Base-by-base conservation (phyloP, 2,329 filamentous ascomycete genomes). In the Venturia effusa region DNA sequence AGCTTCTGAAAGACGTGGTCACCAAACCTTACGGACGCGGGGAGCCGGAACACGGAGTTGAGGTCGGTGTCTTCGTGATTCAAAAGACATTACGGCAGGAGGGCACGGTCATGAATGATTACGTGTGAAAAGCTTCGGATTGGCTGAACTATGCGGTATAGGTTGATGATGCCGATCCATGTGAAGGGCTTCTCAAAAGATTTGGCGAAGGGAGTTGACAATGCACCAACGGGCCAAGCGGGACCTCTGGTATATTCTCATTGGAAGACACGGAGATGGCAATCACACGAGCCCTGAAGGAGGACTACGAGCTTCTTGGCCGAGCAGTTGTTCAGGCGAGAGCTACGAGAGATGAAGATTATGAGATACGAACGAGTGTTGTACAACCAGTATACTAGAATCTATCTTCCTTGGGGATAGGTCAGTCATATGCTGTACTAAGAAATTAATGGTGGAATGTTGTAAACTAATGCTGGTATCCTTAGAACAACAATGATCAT, bases 1-100 rank as follows among this genome's bases (percentile, higher is more conserved):
- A 84, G 67, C 79, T 87, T 17, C 73, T 85, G 54, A 80, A 85
- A 55, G 83, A 82, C 6, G 80, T 87, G n/a, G 78, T 77, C 45
- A 77, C 76, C 61, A 76, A 80, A 64, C 75, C 77, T 30, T 83
- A 83, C 67, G 11, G n/a, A 34, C 75, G 68, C 30, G 74, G 71
- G 60, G 76, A 76, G 65, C 79, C 79, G 54, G 75, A 71, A 34
- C 71, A 71, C n/a, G 78, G 77, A 10, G 70, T 81, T 5, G 79
- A 81, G 66, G 72, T 81, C 6, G 76, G 77, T 37, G 74, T 80
- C 3, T 81, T 81, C 67, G 74, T 81, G 32, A 74, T 81, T 62
- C 70, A 69, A 68, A 69, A 74, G 34, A 63, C 45, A 8, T 43
- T 51, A 32, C 40, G 60, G 60, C 32, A 57, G 34, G 51, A 57